Evolutionary conservation across 305 asterid species (phyloP), one percentile per base, ranked within the genome.

Genomic region (Rubia occidens): DNA sequence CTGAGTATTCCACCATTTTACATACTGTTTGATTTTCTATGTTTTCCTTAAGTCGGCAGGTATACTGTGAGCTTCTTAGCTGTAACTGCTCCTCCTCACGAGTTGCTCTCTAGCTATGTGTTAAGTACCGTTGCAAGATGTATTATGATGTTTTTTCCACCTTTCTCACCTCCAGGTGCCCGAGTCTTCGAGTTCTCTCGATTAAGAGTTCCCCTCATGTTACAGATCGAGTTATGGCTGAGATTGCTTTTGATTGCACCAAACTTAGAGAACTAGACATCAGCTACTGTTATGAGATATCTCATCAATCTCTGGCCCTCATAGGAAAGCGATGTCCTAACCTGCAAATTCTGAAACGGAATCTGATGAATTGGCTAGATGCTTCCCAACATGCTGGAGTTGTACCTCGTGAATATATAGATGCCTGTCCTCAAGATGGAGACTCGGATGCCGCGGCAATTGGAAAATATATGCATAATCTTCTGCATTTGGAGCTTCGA

Each of bases 391-490:
- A 88, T 43, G 44, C 13, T 0, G 81, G 86, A 35, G 72, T 81
- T 40, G 89, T 92, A 68, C 96, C 91, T 6, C 40, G 40, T 6
- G 91, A 80, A 20, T 92, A 92, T 78, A 80, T 89, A 29, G 60
- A 83, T 18, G 85, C 89, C n/a, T 84, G 84, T 53, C 96, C 98
- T 58, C 91, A 85, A 75, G 93, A 89, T 73, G 96, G 96, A 42
- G 90, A 92, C 74, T 78, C 84, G 20, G 96, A 92, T 71, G 92
- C 89, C 71, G 89, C 87, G 47, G 87, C 91, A 45, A 88, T 89
- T 75, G 85, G 88, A 37, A 84, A 85, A 80, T 84, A 55, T 24
- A 89, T 89, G 96, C 85, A 87, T 35, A 74, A 58, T 32, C 85
- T 92, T 67, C 71, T 80, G 77, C 87, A 78, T 69, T 92, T 92